These are phyloP conservation scores for Aspergillus persii DNA, from an alignment of 2,329 filamentous ascomycete genomes.

Conservation along the genomic window DNA sequence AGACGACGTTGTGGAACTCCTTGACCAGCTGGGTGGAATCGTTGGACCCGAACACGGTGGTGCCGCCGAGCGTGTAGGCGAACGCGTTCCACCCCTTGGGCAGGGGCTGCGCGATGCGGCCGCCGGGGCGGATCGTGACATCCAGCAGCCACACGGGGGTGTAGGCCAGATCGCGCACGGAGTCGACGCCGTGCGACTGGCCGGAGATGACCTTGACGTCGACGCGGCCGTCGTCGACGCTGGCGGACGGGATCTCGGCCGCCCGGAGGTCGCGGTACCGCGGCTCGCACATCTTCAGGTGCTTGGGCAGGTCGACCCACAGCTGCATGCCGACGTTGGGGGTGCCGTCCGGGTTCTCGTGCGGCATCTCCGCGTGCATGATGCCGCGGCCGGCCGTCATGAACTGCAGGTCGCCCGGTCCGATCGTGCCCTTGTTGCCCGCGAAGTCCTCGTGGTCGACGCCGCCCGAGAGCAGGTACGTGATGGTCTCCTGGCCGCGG, in stretches of 20 bases:
- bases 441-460: constrained; percentile 93
- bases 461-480: constrained; percentile 80
- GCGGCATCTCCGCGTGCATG: constrained; percentile 94
- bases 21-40: constrained; percentile 28
- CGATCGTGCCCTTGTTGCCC: constrained; percentile 78
- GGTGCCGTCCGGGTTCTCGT: constrained; percentile 70
- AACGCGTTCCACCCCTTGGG: constrained; percentile 88
- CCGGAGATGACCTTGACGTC: constrained; percentile 88
- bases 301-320: constrained; percentile 85
- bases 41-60: constrained; percentile 59
- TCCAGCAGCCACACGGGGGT: constrained; percentile 97
- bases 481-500: constrained; percentile 84
- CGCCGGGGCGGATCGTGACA: constrained; percentile 75
- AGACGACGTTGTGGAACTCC: constrained; percentile 85
- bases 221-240: constrained; percentile 69
- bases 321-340: constrained; percentile 86
- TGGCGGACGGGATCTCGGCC: constrained; percentile 73
- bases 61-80: constrained; percentile 77
- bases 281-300: constrained; percentile 84
- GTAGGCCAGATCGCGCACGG: constrained; percentile 85
- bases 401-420: constrained; percentile 89
- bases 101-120: constrained; percentile 69
- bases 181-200: constrained; percentile 78
- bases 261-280: constrained; percentile 83
- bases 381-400: constrained; percentile 94